A percentile compares a stretch with the other conserved stretches of the same genome.
These are phyloP conservation scores for Solioccasus polychromus DNA, from an alignment of 768 basidiomycete species.

Conservation along the genomic window DNA sequence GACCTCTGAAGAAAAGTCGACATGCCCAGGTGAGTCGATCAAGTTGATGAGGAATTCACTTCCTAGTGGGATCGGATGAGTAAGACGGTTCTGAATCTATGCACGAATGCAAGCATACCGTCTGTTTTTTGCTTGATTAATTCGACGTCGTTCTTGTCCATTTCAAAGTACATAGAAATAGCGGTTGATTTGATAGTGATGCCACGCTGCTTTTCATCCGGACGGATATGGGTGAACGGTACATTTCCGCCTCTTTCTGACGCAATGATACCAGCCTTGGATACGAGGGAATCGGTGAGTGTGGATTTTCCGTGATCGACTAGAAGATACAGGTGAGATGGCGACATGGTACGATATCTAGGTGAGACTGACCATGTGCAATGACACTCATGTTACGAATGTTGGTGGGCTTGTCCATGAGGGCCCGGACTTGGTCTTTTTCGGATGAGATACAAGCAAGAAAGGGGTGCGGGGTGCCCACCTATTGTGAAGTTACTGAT, in stretches of 20 bases:
- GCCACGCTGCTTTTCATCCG: slow-evolving; percentile 99
- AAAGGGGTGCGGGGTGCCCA: slow-evolving; percentile 33
- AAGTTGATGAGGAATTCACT: slow-evolving; percentile 99
- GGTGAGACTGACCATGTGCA: slow-evolving; percentile 69
- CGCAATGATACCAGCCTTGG: slow-evolving; percentile 99
- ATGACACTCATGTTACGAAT: slow-evolving; percentile 96
- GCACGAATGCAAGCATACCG: slow-evolving; percentile 46
- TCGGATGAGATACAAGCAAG: slow-evolving; percentile 5
- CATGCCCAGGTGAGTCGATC: slow-evolving; percentile 99
- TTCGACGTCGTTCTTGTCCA: slow-evolving; percentile 82
- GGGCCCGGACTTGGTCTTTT: slow-evolving; percentile 78
- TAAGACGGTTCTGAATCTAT: background rate
- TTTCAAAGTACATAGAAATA: slow-evolving; percentile 99
- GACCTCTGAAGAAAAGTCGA: slow-evolving; percentile 99
- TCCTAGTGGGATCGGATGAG: slow-evolving; percentile 41
- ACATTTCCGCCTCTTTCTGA: slow-evolving; percentile 90
- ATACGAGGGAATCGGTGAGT: slow-evolving; percentile 96
- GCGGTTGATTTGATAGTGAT: slow-evolving; percentile 99
- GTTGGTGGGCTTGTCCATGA: slow-evolving; percentile 90
- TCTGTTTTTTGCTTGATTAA: slow-evolving; percentile 93
- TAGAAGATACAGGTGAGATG: slow-evolving; percentile 32
- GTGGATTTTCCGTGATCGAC: slow-evolving; percentile 99
- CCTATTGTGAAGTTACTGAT: slow-evolving; percentile 87
- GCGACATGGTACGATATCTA: slow-evolving; percentile 9
- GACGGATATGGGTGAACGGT: slow-evolving; percentile 96